These are phyloP conservation scores for Fusarium mangiferae DNA, from an alignment of 2,329 filamentous ascomycete species.

Conservation along the genomic window DNA sequence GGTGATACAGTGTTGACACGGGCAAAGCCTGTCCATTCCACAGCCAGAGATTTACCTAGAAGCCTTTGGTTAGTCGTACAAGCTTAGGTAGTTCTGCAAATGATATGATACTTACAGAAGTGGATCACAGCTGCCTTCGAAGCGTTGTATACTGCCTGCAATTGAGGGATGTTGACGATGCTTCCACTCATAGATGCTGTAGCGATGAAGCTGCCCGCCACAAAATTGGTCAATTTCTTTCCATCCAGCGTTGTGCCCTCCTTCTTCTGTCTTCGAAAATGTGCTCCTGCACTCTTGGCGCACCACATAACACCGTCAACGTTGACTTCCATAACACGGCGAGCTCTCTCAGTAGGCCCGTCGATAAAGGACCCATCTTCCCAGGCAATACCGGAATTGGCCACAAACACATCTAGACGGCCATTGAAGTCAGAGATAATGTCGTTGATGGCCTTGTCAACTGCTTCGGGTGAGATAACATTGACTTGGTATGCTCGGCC, in stretches of 20 bases:
- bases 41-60: slow-evolving; percentile 74
- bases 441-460: slow-evolving; percentile 61
- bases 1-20: slow-evolving; percentile 78
- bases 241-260: slow-evolving; percentile 73
- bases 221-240: slow-evolving; percentile 68
- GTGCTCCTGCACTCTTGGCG: slow-evolving; percentile 73
- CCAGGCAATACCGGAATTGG: slow-evolving; percentile 82
- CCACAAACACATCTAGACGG: slow-evolving; percentile 80
- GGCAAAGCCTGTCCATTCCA: slow-evolving; percentile 82
- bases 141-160: slow-evolving; percentile 79
- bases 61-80: background rate
- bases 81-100: background rate
- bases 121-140: slow-evolving; percentile 74
- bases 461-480: slow-evolving; percentile 63
- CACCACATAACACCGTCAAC: slow-evolving; percentile 83
- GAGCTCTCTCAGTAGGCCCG: slow-evolving; percentile 71
- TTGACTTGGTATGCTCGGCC: slow-evolving; percentile 72
- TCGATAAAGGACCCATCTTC: slow-evolving; percentile 74
- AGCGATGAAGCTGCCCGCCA: slow-evolving; percentile 77
- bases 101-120: slow-evolving; percentile 57
- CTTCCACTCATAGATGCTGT: slow-evolving; percentile 83
- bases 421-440: slow-evolving; percentile 75
- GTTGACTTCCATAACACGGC: slow-evolving; percentile 75
- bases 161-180: slow-evolving; percentile 80
- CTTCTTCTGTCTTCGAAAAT: slow-evolving; percentile 76